Evolutionary conservation across 2,329 filamentous ascomycete genomes (phyloP).

Genomic region (Graphilbum sp.): DNA sequence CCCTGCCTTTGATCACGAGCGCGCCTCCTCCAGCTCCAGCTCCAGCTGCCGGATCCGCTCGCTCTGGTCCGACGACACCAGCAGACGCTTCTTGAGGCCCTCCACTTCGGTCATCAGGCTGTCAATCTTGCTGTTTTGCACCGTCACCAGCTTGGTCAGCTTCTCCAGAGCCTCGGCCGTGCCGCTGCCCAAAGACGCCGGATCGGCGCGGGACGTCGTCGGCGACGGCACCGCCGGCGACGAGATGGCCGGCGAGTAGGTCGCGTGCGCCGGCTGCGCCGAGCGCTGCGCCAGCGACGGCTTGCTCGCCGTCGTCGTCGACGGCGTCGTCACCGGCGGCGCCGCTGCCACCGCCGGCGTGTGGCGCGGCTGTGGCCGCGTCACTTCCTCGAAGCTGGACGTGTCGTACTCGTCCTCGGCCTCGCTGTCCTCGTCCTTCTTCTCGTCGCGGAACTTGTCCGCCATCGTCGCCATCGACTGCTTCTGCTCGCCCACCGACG

Average conservation of each 20-base stretch:
- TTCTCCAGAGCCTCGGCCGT: constrained; percentile 34
- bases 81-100: constrained; percentile 61
- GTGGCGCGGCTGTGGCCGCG: constrained; percentile 53
- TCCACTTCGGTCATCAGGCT: constrained; percentile 59
- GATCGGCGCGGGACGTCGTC: no score
- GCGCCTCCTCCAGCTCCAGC: constrained; percentile 47
- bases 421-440: constrained; percentile 37
- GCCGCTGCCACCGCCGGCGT: constrained; percentile 5
- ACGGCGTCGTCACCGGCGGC: constrained; percentile 12
- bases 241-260: constrained; percentile 15
- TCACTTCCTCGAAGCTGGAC: constrained; percentile 76
- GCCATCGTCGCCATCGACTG: constrained; percentile 73
- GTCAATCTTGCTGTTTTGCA: constrained; percentile 61
- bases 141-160: constrained; percentile 60
- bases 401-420: constrained; percentile 41
- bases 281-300: constrained; percentile 10
- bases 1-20: constrained; percentile 25
- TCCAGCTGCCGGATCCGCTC: constrained; percentile 52
- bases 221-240: constrained; percentile 15
- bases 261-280: constrained; percentile 13
- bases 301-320: constrained; percentile 26
- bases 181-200: no score
- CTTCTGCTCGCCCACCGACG: constrained; percentile 70
- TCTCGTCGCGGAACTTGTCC: constrained; percentile 67
- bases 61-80: constrained; percentile 45